A percentile compares a stretch with the other conserved stretches of the same genome.
These are phyloP conservation scores for Septoria petroselini DNA, from an alignment of 2,329 filamentous ascomycete genomes.

Conservation along the genomic window DNA sequence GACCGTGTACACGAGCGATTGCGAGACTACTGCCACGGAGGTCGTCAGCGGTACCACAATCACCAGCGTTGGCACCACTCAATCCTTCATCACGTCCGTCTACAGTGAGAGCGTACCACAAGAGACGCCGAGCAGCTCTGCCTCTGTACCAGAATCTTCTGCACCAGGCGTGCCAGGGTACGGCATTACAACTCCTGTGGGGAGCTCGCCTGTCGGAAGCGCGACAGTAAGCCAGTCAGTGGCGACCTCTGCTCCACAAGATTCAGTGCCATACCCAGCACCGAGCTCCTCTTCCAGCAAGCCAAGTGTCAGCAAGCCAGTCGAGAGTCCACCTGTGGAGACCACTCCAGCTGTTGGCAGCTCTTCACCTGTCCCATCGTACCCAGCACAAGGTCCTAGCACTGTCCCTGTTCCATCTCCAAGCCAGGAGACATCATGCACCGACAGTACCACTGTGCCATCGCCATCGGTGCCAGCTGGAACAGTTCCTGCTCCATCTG, in stretches of 20 bases:
- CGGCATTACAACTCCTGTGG: background rate
- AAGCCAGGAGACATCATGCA: background rate
- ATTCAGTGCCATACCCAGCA: background rate
- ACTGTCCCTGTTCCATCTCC: background rate
- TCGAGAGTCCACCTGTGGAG: background rate
- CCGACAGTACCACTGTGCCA: background rate
- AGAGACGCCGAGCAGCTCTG: background rate
- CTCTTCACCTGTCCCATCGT: slow-evolving; percentile 1
- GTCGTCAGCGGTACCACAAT: slow-evolving; percentile 17
- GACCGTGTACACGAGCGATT: slow-evolving; percentile 19
- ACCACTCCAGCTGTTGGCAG: background rate
- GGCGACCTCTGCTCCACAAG: too few species aligned
- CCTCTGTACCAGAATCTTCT: background rate
- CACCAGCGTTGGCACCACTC: slow-evolving; percentile 13
- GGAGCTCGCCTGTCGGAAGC: background rate
- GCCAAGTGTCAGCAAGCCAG: background rate
- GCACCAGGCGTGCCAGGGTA: background rate
- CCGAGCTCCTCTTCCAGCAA: background rate
- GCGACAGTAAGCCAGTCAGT: too few species aligned
- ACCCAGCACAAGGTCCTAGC: background rate
- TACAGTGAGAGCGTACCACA: slow-evolving; percentile 40
- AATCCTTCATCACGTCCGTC: slow-evolving; percentile 35
- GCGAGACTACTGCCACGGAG: slow-evolving; percentile 16
- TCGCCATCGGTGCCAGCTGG: too few species aligned
- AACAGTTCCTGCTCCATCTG: slow-evolving; percentile 2